Base-by-base conservation (phyloP, 176 grass and related monocot genomes). In the Eleusine coracana region DNA sequence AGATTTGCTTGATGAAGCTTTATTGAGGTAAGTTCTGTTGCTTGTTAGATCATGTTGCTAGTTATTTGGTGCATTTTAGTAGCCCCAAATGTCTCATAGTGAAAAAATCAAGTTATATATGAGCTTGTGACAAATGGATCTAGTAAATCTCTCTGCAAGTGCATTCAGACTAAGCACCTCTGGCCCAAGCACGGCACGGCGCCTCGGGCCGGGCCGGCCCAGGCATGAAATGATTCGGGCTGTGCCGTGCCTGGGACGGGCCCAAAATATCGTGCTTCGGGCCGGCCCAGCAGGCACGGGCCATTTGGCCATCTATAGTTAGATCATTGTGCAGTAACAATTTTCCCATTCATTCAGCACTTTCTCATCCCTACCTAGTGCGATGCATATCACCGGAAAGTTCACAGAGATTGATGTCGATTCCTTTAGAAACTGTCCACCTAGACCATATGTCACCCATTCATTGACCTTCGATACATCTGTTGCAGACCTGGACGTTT, bases 1-100 rank as follows among this genome's bases (percentile, higher is more conserved):
- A 87, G 96, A 99, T 93, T 88, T 96, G 66, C 89, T 99, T 67
- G 96, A 99, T 73, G 93, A 95, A 92, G 96, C 96, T 70, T 90
- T 99, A 58, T 84, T 99, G 80, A 96, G 93, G 93, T 94, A 72
- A 59, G 23, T 79, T 78, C 81, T 83, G 39, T 85, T 87, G 49
- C 45, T 80, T 29, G 6, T 71, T 71, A 56, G 12, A 58, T 73
- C 36, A 37, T 73, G 54, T 66, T 66, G 5, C 29, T 39, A 54
- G n/a, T 56, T 86, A 44, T 76, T 68, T 65, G 3, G 44, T 31
- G 42, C 16, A 66, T 3, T 64, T 76, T 80, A 36, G 42, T 64
- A 76, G 74, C 37, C 38, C 27, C 45, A 78, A 78, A 71, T 78
- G 37, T 58, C 36, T 56, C 66, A 40, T 62, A 34, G 23, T 17